Percentiles rank a stretch among this genome's conserved stretches.
phyloP scores from a whole-genome alignment of 2,329 filamentous ascomycete species.

The Cladorrhinum sp. region DNA sequence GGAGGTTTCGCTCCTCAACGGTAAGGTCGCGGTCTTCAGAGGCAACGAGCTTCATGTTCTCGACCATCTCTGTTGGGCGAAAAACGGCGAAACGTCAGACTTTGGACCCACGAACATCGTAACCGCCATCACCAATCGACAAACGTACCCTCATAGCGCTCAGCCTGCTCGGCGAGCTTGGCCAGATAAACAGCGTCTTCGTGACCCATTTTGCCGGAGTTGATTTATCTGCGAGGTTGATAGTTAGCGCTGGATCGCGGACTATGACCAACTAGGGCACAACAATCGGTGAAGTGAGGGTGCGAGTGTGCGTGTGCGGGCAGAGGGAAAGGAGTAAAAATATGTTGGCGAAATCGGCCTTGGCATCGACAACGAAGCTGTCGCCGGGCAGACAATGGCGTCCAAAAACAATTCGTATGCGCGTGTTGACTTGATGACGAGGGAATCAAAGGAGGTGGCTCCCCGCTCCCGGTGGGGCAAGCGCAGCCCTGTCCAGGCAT shows the following conservation, averaged over 20 bases:
- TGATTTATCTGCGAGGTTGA: slow-evolving; percentile 21
- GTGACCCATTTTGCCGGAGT: slow-evolving; percentile 82
- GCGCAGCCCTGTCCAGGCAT: slow-evolving; percentile 27
- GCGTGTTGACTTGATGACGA: slow-evolving; percentile 32
- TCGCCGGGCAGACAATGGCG: slow-evolving; percentile 4
- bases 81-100: slow-evolving; percentile 14
- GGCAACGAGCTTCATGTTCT: slow-evolving; percentile 99
- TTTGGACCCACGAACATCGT: slow-evolving; percentile 9
- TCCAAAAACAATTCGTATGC: slow-evolving; percentile 23
- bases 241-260: slow-evolving; percentile 27
- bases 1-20: slow-evolving; percentile 95
- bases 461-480: slow-evolving; percentile 33
- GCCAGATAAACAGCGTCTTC: slow-evolving; percentile 99
- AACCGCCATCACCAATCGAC: neutral
- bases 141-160: slow-evolving; percentile 94
- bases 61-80: slow-evolving; percentile 79
- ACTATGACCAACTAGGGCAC: slow-evolving; percentile 8
- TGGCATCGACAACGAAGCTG: neutral
- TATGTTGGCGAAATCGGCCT: slow-evolving; percentile 1
- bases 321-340: slow-evolving; percentile 8
- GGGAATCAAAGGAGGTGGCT: slow-evolving; percentile 25
- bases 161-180: slow-evolving; percentile 99
- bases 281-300: slow-evolving; percentile 14
- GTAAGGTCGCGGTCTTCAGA: slow-evolving; percentile 79
- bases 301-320: slow-evolving; percentile 5